A percentile compares a stretch with the other conserved stretches of the same genome.
Evolutionary conservation across 2,329 filamentous ascomycete species (phyloP).

Genomic region (Neurospora sp.): DNA sequence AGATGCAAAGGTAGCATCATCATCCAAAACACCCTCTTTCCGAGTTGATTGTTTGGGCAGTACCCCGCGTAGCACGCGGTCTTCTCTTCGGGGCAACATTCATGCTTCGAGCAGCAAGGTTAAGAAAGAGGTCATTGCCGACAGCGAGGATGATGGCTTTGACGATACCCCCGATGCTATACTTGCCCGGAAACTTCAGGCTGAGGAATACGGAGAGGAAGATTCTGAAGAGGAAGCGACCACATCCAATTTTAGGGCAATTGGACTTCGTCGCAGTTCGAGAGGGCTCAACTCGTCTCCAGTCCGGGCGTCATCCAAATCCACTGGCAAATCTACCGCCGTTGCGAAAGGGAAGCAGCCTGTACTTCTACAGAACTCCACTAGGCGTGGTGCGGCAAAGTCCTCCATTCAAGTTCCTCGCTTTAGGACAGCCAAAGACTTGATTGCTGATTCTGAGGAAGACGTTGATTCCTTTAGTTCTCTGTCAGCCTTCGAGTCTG

Average conservation of each 20-base stretch:
- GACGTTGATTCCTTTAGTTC: not conserved
- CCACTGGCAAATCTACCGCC: not conserved
- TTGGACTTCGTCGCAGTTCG: conserved; percentile 5
- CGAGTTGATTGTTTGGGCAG: not conserved
- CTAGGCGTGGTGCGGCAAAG: not conserved
- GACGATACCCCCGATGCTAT: conserved; percentile 3
- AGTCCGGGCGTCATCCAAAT: not conserved
- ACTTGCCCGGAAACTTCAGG: not conserved
- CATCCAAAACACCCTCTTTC: not conserved
- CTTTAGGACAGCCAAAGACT: conserved; percentile 4
- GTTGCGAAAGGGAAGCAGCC: not conserved
- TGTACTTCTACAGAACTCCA: not conserved
- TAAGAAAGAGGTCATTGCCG: not conserved
- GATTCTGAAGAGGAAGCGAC: not conserved
- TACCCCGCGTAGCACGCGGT: conserved; percentile 11
- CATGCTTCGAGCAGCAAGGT: not conserved
- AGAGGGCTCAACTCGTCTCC: conserved; percentile 3
- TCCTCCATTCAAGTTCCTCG: not conserved
- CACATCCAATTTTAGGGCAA: not conserved
- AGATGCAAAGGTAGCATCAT: conserved; percentile 11
- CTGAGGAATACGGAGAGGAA: not conserved
- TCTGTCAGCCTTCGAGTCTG: not conserved
- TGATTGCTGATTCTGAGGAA: conserved; percentile 7
- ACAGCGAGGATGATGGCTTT: conserved; percentile 18
- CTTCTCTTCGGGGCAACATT: conserved; percentile 8